Evolutionary conservation across 352 stramenopile genomes (phyloP), one percentile per base, ranked within the genome.

Genomic region (Hyaloperonospora arabidopsidis): DNA sequence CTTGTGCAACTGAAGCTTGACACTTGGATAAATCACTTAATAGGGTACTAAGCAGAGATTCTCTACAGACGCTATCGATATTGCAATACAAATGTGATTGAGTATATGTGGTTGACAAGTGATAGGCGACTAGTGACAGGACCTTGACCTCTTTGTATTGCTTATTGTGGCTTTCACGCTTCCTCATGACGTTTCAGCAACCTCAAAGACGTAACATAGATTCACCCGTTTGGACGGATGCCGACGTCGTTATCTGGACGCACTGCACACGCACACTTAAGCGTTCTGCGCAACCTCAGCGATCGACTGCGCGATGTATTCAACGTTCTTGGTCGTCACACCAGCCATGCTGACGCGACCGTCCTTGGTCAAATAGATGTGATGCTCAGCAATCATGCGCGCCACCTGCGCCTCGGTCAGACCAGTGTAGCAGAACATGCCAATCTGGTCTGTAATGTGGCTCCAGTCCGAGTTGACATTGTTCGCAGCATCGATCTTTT

Each of bases 371-470:
- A 99, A 84, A 78, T 98, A 99, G 68, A 99, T 97, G 70, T 98
- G 93, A 70, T 98, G 95, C 65, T 96, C 84, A 52, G 89, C 79
- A 38, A 96, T 97, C 72, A 99, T 89, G 65, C 79, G 79, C 47
- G 87, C 73, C 36, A 98, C 93, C 69, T 98, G 91, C 18, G 97
- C 90, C 61, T 97, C 87, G 38, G 77, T 95, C 45, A 99, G 76
- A 17, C 97, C 96, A 38, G 94, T 99, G 79, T 94, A 99, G 68
- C 94, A 98, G 83, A 99, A 99, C 97, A 99, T 99, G 57, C 97
- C 95, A 64, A 98, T 98, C 75, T 99, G 97, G 53, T 97, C 94
- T 18, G 91, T 98, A 67, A 99, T 98, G 76, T 99, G 96, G 61
- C 91, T 70, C 97, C 97, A 99, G 69, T 97, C 84, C 55, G 66